These are phyloP conservation scores for Stenogyne calaminthoides DNA, from an alignment of 305 asterid genomes.

Conservation along the genomic window DNA sequence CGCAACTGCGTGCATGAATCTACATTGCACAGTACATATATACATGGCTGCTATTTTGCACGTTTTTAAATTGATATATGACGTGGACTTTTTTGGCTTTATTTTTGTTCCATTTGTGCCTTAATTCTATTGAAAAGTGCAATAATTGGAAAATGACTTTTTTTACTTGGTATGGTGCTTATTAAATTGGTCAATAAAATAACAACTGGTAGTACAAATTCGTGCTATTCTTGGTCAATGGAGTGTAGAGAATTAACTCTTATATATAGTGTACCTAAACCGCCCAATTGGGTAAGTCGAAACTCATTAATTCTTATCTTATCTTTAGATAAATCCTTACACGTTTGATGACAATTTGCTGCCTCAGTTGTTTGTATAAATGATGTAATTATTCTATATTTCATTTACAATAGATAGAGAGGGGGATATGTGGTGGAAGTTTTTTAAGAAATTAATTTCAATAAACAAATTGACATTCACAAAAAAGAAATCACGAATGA, in stretches of 20 bases:
- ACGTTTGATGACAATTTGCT: not conserved
- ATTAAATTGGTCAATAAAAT: not conserved
- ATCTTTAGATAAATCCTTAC: not conserved
- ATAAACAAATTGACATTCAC: too few relatives aligned
- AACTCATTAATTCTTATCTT: not conserved
- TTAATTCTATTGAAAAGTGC: not conserved
- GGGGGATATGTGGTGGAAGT: too few relatives aligned
- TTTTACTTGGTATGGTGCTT: not conserved
- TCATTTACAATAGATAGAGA: not conserved
- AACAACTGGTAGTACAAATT: not conserved
- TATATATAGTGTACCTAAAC: not conserved
- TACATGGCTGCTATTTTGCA: constrained; percentile 26
- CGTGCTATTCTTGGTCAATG: constrained; percentile 27
- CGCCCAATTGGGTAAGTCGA: not conserved
- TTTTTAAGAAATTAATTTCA: too few relatives aligned
- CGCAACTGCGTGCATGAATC: constrained; percentile 33
- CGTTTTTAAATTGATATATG: constrained; percentile 18
- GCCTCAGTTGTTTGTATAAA: not conserved
- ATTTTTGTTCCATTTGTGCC: not conserved
- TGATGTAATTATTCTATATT: not conserved
- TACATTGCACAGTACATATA: not conserved
- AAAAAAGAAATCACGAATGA: too few relatives aligned
- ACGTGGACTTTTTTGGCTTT: constrained; percentile 6
- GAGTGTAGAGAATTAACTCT: constrained; percentile 4
- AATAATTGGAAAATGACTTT: not conserved